Percentiles rank a stretch among this genome's conserved stretches.
phyloP scores from a whole-genome alignment of 1,139 yeast species.

The Kodamaea derodonti region DNA sequence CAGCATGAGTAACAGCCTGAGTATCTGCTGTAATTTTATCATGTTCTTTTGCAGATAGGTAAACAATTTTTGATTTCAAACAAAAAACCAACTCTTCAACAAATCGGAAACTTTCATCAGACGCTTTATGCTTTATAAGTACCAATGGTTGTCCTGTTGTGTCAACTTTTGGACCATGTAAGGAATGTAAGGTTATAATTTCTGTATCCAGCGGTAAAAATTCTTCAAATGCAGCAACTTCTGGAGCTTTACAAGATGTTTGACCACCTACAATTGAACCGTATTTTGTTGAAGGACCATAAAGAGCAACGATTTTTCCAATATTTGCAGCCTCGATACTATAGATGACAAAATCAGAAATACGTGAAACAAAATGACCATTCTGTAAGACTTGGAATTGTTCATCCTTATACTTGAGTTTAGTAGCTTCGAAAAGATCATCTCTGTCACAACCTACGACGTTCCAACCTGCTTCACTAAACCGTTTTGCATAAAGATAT shows the following conservation, averaged over 20 bases:
- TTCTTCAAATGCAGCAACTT: conserved; percentile 78
- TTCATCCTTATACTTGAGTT: conserved; percentile 38
- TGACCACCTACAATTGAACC: conserved; percentile 98
- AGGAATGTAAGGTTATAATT: conserved; percentile 82
- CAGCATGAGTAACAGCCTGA: conserved; percentile 98
- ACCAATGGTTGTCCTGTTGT: conserved; percentile 93
- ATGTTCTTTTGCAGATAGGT: conserved; percentile 77
- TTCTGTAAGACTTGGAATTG: conserved; percentile 56
- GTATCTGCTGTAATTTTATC: conserved; percentile 96
- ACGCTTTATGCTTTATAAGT: conserved; percentile 69
- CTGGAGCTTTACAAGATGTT: conserved; percentile 91
- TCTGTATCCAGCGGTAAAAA: conserved; percentile 73
- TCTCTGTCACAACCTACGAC: conserved; percentile 91
- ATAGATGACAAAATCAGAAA: conserved; percentile 78
- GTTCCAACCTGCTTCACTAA: conserved; percentile 82
- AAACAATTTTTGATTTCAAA: conserved; percentile 74
- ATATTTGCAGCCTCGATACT: conserved; percentile 89
- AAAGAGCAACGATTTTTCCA: conserved; percentile 60
- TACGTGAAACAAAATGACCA: conserved; percentile 80
- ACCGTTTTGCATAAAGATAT: conserved; percentile 70
- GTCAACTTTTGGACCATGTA: conserved; percentile 91
- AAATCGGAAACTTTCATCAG: conserved; percentile 51
- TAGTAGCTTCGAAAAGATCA: conserved; percentile 50
- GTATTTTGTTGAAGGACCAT: conserved; percentile 83
- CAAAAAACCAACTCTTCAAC: conserved; percentile 67